phyloP scores from a whole-genome alignment of 345 rosid species.

The Populus tremula region DNA sequence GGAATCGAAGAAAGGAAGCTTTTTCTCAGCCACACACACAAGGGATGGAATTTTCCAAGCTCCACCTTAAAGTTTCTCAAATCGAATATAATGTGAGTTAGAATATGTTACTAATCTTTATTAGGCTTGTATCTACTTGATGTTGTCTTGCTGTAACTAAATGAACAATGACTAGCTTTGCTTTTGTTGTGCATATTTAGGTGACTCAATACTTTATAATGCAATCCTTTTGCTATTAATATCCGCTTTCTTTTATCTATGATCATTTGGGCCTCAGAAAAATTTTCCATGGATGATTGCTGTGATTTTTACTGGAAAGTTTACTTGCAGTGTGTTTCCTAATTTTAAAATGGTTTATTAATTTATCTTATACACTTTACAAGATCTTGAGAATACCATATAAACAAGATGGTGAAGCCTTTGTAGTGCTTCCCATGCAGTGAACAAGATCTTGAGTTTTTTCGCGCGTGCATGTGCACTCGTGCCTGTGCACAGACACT shows the following conservation, averaged over 20 bases:
- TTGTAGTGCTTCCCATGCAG: not conserved
- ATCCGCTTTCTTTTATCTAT: not conserved
- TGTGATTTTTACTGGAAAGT: not conserved
- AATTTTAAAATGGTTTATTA: not conserved
- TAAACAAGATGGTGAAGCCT: not conserved
- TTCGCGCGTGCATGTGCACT: not conserved
- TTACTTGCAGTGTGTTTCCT: not conserved
- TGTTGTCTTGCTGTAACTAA: not conserved
- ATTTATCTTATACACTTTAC: not conserved
- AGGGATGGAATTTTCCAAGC: slow-evolving; percentile 12
- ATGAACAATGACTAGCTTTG: not conserved
- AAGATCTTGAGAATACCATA: not conserved
- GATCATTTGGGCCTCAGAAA: not conserved
- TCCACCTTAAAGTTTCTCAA: slow-evolving; percentile 1
- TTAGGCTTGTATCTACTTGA: not conserved
- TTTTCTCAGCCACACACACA: slow-evolving; percentile 5
- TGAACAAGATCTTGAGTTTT: not conserved
- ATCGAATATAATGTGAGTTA: not conserved
- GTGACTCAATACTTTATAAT: not conserved
- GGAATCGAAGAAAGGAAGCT: not conserved
- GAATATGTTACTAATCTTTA: not conserved
- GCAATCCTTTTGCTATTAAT: not conserved
- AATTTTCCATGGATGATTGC: not conserved
- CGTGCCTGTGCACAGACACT: too few species aligned
- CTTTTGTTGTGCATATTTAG: not conserved